phyloP scores from a whole-genome alignment of 2,329 filamentous ascomycete species.

The Pseudogymnoascus sp. region DNA sequence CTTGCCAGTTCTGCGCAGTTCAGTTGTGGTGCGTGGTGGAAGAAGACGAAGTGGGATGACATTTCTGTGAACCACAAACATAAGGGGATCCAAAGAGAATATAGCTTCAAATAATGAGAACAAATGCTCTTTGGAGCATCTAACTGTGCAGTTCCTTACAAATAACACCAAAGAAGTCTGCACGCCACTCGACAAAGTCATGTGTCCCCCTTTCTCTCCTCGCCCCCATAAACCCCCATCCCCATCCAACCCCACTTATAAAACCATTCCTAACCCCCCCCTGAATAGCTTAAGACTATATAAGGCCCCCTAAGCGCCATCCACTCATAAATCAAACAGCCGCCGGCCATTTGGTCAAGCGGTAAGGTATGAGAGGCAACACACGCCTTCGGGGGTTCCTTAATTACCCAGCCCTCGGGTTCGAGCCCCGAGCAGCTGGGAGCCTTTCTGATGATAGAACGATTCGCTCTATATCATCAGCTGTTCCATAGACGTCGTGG shows the following conservation, averaged over 20 bases:
- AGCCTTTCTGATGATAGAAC: neutral
- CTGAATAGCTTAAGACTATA: neutral
- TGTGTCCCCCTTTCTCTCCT: neutral
- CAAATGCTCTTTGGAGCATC: neutral
- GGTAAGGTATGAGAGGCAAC: neutral
- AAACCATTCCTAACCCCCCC: neutral
- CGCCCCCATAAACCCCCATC: neutral
- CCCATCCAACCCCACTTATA: neutral
- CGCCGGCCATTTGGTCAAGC: neutral
- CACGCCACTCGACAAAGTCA: neutral
- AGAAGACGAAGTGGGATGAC: neutral
- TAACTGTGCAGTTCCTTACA: neutral
- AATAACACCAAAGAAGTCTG: neutral
- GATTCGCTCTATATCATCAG: neutral
- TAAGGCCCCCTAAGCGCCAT: neutral
- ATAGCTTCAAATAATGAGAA: neutral
- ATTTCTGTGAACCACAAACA: neutral
- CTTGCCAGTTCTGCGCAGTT: neutral
- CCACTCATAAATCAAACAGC: neutral
- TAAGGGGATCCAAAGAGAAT: neutral
- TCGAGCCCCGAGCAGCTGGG: neutral
- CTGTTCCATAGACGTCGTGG: neutral
- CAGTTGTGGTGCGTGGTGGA: neutral
- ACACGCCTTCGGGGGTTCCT: neutral
- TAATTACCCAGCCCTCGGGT: neutral